These are phyloP conservation scores for Penicillium sp. DNA, from an alignment of 2,329 filamentous ascomycete genomes.

Conservation along the genomic window DNA sequence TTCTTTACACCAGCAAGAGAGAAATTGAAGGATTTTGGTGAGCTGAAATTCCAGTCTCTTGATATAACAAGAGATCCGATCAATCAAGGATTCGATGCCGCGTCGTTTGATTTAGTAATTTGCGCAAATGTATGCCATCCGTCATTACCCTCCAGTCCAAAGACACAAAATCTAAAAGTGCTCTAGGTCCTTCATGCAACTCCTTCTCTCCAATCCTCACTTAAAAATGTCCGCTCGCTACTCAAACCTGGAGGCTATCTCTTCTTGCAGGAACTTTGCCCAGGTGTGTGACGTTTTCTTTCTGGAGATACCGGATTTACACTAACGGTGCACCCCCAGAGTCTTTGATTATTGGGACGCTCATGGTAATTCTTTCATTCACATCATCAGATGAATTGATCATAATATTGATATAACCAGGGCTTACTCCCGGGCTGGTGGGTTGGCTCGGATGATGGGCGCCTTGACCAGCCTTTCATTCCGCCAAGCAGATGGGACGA, in stretches of 20 bases:
- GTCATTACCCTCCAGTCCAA: too few species aligned
- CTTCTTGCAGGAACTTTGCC: background rate
- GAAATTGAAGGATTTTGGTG: background rate
- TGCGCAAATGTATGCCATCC: background rate
- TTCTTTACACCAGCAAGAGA: background rate
- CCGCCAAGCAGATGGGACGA: background rate
- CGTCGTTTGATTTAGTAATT: background rate
- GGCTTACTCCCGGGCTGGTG: conserved; percentile 15
- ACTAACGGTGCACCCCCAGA: too few species aligned
- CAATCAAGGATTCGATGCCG: background rate
- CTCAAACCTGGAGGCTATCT: background rate
- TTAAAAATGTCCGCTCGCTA: background rate
- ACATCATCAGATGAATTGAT: too few species aligned
- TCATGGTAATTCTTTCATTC: conserved; percentile 1
- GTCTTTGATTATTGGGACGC: background rate
- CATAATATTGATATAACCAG: too few species aligned
- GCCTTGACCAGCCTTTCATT: conserved; percentile 2
- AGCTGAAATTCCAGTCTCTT: background rate
- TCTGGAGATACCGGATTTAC: conserved; percentile 7
- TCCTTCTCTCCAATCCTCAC: background rate
- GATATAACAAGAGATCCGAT: background rate
- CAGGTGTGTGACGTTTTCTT: conserved; percentile 5
- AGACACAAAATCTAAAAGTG: too few species aligned
- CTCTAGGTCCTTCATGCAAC: conserved; percentile 8
- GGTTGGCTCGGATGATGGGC: conserved; percentile 6